These are phyloP conservation scores for Mortierella sp. DNA, from an alignment of 371 early-diverging fungal genomes.

Conservation along the genomic window DNA sequence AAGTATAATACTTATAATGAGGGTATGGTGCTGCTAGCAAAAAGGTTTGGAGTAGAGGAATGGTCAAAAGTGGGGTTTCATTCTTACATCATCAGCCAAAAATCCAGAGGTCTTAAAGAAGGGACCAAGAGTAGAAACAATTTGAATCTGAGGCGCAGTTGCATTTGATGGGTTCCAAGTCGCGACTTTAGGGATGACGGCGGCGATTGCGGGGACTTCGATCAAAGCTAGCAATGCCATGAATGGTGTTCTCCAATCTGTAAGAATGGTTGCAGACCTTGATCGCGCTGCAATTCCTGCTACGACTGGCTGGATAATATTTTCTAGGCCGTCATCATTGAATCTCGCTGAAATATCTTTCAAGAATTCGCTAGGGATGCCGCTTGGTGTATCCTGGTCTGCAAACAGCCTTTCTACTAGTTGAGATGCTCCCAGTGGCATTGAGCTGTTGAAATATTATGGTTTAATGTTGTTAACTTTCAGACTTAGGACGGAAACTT, in stretches of 20 bases:
- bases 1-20: not conserved
- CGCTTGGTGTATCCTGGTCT: slow-evolving; percentile 61
- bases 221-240: slow-evolving; percentile 61
- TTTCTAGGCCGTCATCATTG: slow-evolving; percentile 71
- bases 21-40: too few relatives aligned
- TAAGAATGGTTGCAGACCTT: slow-evolving; percentile 62
- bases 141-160: slow-evolving; percentile 72
- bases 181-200: slow-evolving; percentile 64
- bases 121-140: slow-evolving; percentile 80
- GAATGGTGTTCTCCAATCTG: slow-evolving; percentile 68
- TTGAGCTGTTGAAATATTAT: slow-evolving; percentile 27
- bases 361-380: slow-evolving; percentile 67
- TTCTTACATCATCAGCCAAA: slow-evolving; percentile 65
- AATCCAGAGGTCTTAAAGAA: slow-evolving; percentile 75
- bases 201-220: slow-evolving; percentile 68
- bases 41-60: not conserved
- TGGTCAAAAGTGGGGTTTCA: not conserved
- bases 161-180: slow-evolving; percentile 74
- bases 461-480: not conserved
- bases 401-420: slow-evolving; percentile 62
- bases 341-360: slow-evolving; percentile 66
- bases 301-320: slow-evolving; percentile 69
- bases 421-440: slow-evolving; percentile 60
- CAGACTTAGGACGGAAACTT: too few relatives aligned
- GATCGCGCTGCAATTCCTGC: slow-evolving; percentile 60